Evolutionary conservation across 2,329 filamentous ascomycete species (phyloP).

Genomic region (Chaetomium globosum): DNA sequence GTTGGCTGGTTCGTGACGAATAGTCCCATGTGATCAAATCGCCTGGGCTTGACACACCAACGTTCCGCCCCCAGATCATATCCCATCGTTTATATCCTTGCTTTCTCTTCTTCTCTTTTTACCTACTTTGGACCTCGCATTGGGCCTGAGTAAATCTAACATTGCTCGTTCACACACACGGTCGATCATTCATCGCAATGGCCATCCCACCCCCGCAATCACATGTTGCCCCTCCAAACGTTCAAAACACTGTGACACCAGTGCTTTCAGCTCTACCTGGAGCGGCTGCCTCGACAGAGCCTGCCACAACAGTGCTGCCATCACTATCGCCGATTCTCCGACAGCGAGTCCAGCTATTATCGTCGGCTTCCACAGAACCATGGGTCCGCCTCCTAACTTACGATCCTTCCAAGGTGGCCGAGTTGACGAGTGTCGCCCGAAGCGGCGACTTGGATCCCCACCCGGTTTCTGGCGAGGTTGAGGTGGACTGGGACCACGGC

Average conservation of each 20-base stretch:
- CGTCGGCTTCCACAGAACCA: constrained; percentile 60
- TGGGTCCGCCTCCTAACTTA: constrained; percentile 77
- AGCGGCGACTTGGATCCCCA: constrained; percentile 73
- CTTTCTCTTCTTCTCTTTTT: not conserved
- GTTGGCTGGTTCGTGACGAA: not conserved
- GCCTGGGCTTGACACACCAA: constrained; percentile 2
- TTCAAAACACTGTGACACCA: constrained; percentile 55
- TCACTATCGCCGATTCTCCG: constrained; percentile 67
- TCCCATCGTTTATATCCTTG: not conserved
- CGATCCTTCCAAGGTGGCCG: constrained; percentile 58
- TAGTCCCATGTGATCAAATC: constrained; percentile 20
- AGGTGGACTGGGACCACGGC: constrained; percentile 70
- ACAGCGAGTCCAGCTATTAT: constrained; percentile 67
- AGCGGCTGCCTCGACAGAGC: constrained; percentile 60
- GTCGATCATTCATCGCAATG: constrained; percentile 11
- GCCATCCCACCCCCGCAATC: constrained; percentile 31
- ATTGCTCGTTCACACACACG: not conserved
- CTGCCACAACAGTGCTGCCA: constrained; percentile 59
- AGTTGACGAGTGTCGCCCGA: constrained; percentile 63
- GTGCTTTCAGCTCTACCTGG: constrained; percentile 63
- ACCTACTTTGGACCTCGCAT: not conserved
- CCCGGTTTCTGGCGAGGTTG: constrained; percentile 77
- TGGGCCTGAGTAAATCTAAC: not conserved
- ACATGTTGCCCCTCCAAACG: constrained; percentile 49
- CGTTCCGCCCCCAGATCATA: not conserved